These are phyloP conservation scores for Trichoderma afroharzianum DNA, from an alignment of 2,329 filamentous ascomycete species.

Conservation along the genomic window DNA sequence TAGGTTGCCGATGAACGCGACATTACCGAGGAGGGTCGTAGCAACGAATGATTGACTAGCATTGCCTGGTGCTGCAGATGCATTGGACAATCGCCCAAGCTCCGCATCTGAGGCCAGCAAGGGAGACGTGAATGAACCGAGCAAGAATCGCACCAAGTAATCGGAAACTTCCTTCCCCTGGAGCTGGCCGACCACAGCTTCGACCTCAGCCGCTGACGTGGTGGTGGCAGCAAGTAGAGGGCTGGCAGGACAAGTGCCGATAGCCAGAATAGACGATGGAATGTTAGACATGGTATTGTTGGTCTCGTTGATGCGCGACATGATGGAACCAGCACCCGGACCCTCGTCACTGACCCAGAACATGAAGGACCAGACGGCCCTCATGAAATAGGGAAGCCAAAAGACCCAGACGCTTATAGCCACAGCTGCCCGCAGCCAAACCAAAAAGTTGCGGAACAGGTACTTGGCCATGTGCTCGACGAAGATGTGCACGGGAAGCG, in stretches of 20 bases:
- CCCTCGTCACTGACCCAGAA: constrained; percentile 92
- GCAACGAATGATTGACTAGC: constrained; percentile 18
- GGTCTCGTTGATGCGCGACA: constrained; percentile 21
- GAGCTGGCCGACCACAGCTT: constrained; percentile 29
- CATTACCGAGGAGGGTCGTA: constrained; percentile 52
- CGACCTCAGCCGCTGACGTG: constrained; percentile 31
- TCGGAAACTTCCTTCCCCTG: constrained; percentile 33
- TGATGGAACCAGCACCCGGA: constrained; percentile 37
- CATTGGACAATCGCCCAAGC: neutral
- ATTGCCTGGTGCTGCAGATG: neutral
- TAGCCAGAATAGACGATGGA: constrained; percentile 26
- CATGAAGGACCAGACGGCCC: constrained; percentile 85
- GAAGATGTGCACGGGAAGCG: constrained; percentile 77
- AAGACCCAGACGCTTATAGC: constrained; percentile 86
- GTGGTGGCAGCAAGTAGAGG: constrained; percentile 33
- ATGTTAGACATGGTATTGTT: constrained; percentile 26
- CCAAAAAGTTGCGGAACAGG: constrained; percentile 64
- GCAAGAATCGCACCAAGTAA: constrained; percentile 30
- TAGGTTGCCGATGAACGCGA: constrained; percentile 54
- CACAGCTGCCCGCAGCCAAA: constrained; percentile 73
- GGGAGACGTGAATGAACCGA: constrained; percentile 30
- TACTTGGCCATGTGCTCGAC: constrained; percentile 73
- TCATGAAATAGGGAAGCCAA: constrained; percentile 84
- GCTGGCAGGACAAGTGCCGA: constrained; percentile 34
- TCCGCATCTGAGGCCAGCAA: constrained; percentile 17